Evolutionary conservation across 768 basidiomycete genomes (phyloP).

Genomic region (Rhodotorula toruloides): DNA sequence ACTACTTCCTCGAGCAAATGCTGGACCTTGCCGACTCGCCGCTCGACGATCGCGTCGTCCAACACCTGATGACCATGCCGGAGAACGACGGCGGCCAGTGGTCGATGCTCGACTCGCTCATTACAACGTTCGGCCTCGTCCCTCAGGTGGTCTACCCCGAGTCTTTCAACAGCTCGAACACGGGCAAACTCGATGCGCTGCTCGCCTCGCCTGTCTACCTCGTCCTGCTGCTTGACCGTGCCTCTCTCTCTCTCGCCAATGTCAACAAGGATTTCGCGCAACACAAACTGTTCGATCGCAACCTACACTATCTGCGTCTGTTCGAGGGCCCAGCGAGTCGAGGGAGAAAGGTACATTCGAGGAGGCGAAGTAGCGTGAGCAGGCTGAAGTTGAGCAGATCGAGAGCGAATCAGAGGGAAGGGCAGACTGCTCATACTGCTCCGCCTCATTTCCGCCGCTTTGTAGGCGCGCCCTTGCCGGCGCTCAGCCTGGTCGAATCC

Average conservation of each 20-base stretch:
- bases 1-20: conserved; percentile 56
- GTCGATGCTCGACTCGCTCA: conserved; percentile 12
- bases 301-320: no score
- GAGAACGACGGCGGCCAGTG: conserved; percentile 64
- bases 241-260: conserved; percentile 43
- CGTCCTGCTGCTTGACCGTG: conserved; percentile 49
- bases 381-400: no score
- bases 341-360: no score
- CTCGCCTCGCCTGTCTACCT: conserved; percentile 84
- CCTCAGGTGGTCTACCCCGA: conserved; percentile 61
- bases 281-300: no score
- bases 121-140: conserved; percentile 77
- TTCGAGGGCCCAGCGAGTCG: no score
- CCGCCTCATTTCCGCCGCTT: no score
- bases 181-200: conserved; percentile 66
- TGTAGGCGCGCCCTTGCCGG: no score
- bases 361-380: no score
- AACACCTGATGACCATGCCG: conserved; percentile 66
- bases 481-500: no score
- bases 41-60: conserved; percentile 75
- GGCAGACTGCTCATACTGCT: no score
- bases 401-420: no score
- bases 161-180: conserved; percentile 71
- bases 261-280: conserved; percentile 48
- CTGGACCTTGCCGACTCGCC: conserved; percentile 75